Percentiles rank a stretch among this genome's conserved stretches.
Evolutionary conservation across 345 rosid species (phyloP).

Genomic region (Eucalyptus melliodora): DNA sequence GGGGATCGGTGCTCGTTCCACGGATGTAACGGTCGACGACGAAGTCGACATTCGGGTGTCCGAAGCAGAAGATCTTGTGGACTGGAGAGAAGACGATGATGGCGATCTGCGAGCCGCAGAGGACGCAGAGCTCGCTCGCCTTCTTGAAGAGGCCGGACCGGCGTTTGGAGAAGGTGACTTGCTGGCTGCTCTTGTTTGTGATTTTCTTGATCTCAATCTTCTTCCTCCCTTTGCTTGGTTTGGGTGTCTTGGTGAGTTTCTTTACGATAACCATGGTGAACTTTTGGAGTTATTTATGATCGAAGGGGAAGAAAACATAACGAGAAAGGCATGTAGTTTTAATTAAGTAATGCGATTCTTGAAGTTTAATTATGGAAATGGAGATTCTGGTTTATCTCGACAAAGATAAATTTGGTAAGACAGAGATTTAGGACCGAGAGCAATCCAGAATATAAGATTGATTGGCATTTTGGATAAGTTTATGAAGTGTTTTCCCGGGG

Average conservation of each 20-base stretch:
- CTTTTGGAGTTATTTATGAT: background rate
- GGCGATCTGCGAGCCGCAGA: background rate
- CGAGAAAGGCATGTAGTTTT: background rate
- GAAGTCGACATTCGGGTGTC: background rate
- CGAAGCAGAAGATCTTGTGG: conserved; percentile 1
- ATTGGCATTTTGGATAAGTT: background rate
- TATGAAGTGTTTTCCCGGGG: background rate
- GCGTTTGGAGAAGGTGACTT: conserved; percentile 4
- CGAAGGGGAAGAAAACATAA: background rate
- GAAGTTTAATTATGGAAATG: background rate
- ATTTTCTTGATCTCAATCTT: conserved; percentile 4
- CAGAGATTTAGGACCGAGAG: background rate
- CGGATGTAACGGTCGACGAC: background rate
- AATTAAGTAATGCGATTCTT: background rate
- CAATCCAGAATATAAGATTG: background rate
- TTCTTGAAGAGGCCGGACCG: conserved; percentile 1
- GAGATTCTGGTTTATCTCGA: background rate
- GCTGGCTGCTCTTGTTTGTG: background rate
- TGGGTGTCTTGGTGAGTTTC: background rate
- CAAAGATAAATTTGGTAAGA: background rate
- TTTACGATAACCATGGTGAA: background rate
- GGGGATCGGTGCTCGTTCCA: background rate
- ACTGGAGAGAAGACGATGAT: conserved; percentile 1
- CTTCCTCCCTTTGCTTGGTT: conserved; percentile 3
- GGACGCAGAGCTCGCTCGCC: background rate